Percentiles rank a stretch among this genome's conserved stretches.
Conservation (phyloP, 2,329 filamentous ascomycete species). For the Ceratocystis ficicola region DNA sequence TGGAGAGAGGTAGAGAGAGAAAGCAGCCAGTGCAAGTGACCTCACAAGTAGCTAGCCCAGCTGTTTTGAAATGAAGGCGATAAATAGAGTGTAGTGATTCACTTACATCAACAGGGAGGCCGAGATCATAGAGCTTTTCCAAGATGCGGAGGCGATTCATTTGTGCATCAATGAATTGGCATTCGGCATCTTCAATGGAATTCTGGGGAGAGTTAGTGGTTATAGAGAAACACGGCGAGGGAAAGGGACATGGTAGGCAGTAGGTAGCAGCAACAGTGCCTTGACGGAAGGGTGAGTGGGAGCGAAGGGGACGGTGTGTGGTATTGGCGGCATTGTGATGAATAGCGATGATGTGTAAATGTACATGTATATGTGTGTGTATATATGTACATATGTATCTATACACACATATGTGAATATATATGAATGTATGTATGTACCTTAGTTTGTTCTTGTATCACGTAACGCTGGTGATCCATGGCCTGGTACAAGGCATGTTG, state of each 20-base stretch:
- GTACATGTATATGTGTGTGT: too few relatives aligned
- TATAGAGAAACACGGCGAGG: neutral
- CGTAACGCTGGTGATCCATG: conserved; percentile 21
- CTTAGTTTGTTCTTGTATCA: conserved; percentile 23
- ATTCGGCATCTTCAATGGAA: conserved; percentile 31
- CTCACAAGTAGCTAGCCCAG: too few relatives aligned
- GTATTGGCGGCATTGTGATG: too few relatives aligned
- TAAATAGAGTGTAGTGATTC: neutral
- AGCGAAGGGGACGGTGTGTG: too few relatives aligned
- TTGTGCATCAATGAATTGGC: conserved; percentile 36
- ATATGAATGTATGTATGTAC: conserved; percentile 22
- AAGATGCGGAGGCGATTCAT: conserved; percentile 37
- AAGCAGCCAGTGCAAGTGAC: neutral
- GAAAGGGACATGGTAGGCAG: neutral
- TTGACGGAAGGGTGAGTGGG: too few relatives aligned
- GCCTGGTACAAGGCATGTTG: conserved; percentile 15
- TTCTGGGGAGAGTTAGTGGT: conserved; percentile 27
- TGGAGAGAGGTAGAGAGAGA: neutral
- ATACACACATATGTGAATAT: neutral
- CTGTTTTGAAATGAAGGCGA: too few relatives aligned
- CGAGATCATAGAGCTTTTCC: conserved; percentile 33
- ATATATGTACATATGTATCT: neutral
- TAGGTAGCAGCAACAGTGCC: neutral
- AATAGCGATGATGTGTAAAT: too few relatives aligned
- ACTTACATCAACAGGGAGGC: conserved; percentile 41